Conservation (phyloP, 805 yeast genomes). For the Yarrowia divulgata region DNA sequence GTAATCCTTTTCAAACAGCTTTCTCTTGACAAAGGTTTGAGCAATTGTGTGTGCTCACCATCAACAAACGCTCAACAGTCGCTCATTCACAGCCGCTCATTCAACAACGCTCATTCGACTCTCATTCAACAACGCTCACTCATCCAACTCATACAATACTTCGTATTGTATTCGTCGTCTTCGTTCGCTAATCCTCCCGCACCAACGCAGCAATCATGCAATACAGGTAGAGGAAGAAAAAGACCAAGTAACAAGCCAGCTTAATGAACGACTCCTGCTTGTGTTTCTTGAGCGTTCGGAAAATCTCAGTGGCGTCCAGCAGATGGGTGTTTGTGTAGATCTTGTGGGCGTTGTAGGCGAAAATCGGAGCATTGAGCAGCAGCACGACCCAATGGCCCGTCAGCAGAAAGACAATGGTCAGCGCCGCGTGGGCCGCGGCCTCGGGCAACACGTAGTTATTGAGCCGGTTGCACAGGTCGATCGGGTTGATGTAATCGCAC, state of each 20-base stretch:
- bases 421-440: constrained; percentile 73
- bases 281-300: constrained; percentile 90
- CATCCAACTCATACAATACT: too few species aligned
- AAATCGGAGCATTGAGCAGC: constrained; percentile 71
- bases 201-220: constrained; percentile 95
- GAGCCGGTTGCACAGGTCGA: constrained; percentile 91
- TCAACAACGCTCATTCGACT: too few species aligned
- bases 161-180: too few species aligned
- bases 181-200: constrained; percentile 58
- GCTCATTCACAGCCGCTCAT: too few species aligned
- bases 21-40: too few species aligned
- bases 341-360: constrained; percentile 84
- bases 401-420: constrained; percentile 73
- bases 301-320: constrained; percentile 96
- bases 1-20: too few species aligned
- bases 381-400: constrained; percentile 94
- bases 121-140: too few species aligned
- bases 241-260: constrained; percentile 84
- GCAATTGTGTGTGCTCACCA: too few species aligned
- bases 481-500: constrained; percentile 91
- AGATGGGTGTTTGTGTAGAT: constrained; percentile 79
- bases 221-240: constrained; percentile 96
- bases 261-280: constrained; percentile 91
- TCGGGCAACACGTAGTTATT: constrained; percentile 89
- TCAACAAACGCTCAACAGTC: too few species aligned